These are phyloP conservation scores for Lepiota subincarnata DNA, from an alignment of 768 basidiomycete species.

Conservation along the genomic window DNA sequence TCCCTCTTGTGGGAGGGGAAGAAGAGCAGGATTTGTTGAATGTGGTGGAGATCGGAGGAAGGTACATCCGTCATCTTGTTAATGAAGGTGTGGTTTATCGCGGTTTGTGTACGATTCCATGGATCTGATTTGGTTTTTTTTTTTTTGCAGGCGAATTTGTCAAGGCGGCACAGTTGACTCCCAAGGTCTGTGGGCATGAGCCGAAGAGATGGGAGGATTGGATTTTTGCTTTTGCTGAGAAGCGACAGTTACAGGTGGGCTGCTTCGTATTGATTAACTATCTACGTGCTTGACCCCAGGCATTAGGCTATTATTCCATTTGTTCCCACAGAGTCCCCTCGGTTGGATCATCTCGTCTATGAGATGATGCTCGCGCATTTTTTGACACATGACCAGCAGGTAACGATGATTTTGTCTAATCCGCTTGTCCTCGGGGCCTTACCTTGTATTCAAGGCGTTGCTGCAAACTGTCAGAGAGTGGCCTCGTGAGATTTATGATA, in stretches of 20 bases:
- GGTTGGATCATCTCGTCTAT: constrained; percentile 81
- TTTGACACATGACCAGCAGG: constrained; percentile 70
- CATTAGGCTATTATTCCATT: constrained; percentile 80
- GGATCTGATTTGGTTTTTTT: not conserved
- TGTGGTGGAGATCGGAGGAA: constrained; percentile 72
- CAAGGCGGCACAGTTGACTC: constrained; percentile 78
- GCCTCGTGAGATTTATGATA: constrained; percentile 90
- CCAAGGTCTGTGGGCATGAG: constrained; percentile 82
- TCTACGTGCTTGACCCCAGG: not conserved
- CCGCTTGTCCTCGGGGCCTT: not conserved
- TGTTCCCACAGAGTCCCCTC: constrained; percentile 80
- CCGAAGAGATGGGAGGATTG: constrained; percentile 90
- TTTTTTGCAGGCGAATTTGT: constrained; percentile 43
- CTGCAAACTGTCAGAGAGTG: constrained; percentile 79
- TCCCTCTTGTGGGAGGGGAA: constrained; percentile 22
- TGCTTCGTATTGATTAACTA: not conserved
- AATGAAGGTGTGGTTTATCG: constrained; percentile 53
- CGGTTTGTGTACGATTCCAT: not conserved
- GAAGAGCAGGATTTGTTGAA: constrained; percentile 40
- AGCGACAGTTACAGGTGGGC: constrained; percentile 71
- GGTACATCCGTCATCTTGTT: constrained; percentile 84
- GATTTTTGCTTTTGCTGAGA: constrained; percentile 88
- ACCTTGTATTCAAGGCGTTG: constrained; percentile 48
- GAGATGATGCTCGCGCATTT: constrained; percentile 93
- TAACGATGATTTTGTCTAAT: constrained; percentile 24